Conservation (phyloP, 345 rosid genomes). For the Physaria fendleri region DNA sequence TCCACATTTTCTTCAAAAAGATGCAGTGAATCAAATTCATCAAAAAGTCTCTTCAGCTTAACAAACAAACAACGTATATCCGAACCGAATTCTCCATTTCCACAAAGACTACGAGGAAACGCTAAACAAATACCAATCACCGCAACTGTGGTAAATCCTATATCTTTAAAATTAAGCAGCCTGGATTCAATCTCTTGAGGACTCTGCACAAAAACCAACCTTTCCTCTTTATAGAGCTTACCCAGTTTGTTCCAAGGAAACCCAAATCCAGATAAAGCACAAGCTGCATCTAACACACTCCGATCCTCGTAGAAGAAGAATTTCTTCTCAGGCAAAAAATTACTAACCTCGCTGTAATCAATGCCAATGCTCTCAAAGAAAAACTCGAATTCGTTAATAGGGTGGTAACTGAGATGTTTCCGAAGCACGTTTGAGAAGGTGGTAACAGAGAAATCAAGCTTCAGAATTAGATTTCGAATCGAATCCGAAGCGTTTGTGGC, state of each 20-base stretch:
- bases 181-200: constrained; percentile 32
- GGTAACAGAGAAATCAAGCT: constrained; percentile 31
- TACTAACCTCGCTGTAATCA: constrained; percentile 36
- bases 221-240: constrained; percentile 46
- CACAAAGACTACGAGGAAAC: constrained; percentile 41
- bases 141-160: constrained; percentile 35
- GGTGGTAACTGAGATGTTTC: constrained; percentile 51
- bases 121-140: constrained; percentile 58
- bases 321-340: constrained; percentile 41
- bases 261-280: constrained; percentile 49
- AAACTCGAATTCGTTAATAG: constrained; percentile 70
- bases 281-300: constrained; percentile 38
- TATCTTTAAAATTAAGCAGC: constrained; percentile 33
- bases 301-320: constrained; percentile 57
- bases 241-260: constrained; percentile 72
- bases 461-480: constrained; percentile 41
- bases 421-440: constrained; percentile 37
- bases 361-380: constrained; percentile 77
- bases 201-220: constrained; percentile 36
- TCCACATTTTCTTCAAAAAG: constrained; percentile 43
- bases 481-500: constrained; percentile 41
- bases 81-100: constrained; percentile 26
- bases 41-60: constrained; percentile 41
- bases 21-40: constrained; percentile 35
- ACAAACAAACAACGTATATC: constrained; percentile 33